Base-by-base conservation (phyloP, 2,329 filamentous ascomycete species). In the Ciborinia camelliae region DNA sequence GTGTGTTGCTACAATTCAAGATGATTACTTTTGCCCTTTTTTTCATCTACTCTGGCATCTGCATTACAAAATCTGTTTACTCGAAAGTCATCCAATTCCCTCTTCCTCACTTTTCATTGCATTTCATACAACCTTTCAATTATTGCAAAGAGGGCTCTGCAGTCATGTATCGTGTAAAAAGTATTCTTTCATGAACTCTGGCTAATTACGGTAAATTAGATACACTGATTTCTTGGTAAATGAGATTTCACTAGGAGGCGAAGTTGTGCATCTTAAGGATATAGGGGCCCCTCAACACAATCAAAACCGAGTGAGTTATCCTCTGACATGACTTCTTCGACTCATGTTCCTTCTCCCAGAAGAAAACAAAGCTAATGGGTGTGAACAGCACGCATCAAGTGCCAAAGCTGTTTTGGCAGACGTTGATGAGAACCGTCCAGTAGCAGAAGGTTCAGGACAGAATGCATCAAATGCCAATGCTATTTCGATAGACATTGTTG, bases 191-290 rank as follows among this genome's bases (percentile, higher is more conserved):
- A 32, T 59, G 26, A 26, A 32, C 26, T 23, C 20, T n/a, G 28
- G n/a, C 35, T 64, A 51, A 51, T 62, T 57, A 35, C 58, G 65
- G 59, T 64, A 39, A 20, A 23, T 15, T 61, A 86, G 86, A 75
- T 91, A 90, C 73, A 90, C 87, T 10, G 89, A 91, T 74, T 91
- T 91, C 74, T 74, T 90, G 69, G 89, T 91, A 71, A 90, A 91
- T 72, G 89, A 91, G 75, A 89, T 91, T 68, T 76, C 83, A 10
- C 82, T 83, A 3, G 81, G 83, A 71, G 88, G 88, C 35, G 75
- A 83, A 67, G 86, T 90, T 32, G 74, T 88, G 63, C 87, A 90
- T 76, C 77, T 91, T 64, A 81, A 76, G 58, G 81, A 79, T 63
- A 70, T 71, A 37, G 43, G 71, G 32, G 68, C 68, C 45, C 66